phyloP scores from a whole-genome alignment of 1,139 yeast genomes.

The Pneumocystis carinii region DNA sequence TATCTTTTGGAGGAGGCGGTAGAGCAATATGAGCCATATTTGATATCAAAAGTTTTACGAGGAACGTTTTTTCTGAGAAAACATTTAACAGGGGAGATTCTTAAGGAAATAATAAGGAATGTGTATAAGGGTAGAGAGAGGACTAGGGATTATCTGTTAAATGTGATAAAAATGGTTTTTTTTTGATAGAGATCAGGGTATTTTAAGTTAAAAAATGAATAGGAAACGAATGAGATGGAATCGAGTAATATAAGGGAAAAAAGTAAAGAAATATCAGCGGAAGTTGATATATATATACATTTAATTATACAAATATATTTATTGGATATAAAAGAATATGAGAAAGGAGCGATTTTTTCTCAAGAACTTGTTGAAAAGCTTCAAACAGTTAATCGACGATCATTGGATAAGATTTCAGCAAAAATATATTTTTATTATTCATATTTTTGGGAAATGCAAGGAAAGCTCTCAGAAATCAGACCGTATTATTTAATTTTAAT shows the following conservation, averaged over 20 bases:
- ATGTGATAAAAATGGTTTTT: slow-evolving; percentile 22
- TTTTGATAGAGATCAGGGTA: not conserved
- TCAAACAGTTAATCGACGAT: slow-evolving; percentile 57
- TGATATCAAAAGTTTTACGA: slow-evolving; percentile 70
- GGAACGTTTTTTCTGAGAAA: slow-evolving; percentile 67
- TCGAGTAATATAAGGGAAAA: slow-evolving; percentile 18
- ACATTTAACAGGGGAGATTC: slow-evolving; percentile 38
- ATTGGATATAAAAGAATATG: slow-evolving; percentile 43
- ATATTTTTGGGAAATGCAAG: slow-evolving; percentile 57
- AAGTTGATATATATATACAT: slow-evolving; percentile 66
- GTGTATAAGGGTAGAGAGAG: slow-evolving; percentile 36
- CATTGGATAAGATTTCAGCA: slow-evolving; percentile 74
- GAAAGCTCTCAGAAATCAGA: slow-evolving; percentile 42
- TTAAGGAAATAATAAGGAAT: slow-evolving; percentile 39
- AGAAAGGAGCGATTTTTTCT: slow-evolving; percentile 18
- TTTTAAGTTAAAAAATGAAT: slow-evolving; percentile 10
- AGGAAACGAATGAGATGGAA: slow-evolving; percentile 14
- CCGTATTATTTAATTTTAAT: slow-evolving; percentile 25
- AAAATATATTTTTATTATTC: slow-evolving; percentile 87
- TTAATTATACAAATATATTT: slow-evolving; percentile 62
- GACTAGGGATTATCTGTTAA: slow-evolving; percentile 16
- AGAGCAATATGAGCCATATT: slow-evolving; percentile 67
- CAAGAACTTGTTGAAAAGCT: slow-evolving; percentile 41
- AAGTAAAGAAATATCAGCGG: slow-evolving; percentile 41
- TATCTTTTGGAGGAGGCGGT: slow-evolving; percentile 55